Evolutionary conservation across 257 asterid species (phyloP), one percentile per base, ranked within the genome.

Genomic region (Jacaranda mimosifolia): DNA sequence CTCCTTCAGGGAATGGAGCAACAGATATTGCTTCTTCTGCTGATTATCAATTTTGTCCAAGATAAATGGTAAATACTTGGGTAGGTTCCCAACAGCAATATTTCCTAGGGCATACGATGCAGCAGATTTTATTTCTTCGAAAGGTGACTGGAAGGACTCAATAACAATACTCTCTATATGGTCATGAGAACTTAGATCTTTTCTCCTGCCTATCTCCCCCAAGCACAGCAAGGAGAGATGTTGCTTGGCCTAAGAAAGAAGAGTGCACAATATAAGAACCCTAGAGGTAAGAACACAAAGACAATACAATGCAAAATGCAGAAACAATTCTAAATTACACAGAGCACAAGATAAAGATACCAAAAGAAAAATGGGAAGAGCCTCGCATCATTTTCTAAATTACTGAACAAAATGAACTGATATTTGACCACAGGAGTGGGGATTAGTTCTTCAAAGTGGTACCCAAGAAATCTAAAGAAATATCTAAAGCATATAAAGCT

Each of bases 41-140:
- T 96, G 98, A 84, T 96, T 96, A 85, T 93, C 99, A 82, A 93
- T 96, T 80, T 93, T 92, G 88, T 93, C 96, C 86, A 96, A 84
- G 81, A 93, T 94, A 83, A 96, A 96, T 12, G 98, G 98, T 78
- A 96, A 83, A 83, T 96, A 96, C 78, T 93, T 96, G 3, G 93
- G 91, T 56, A 96, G 89, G 89, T 93, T 96, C 45, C 99, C 98
- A 49, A 93, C 99, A 63, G 98, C 99, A 86, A 96, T 93, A 83
- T 96, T 96, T 75, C 99, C 98, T 46, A 96, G 93, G 73, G 98
- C 99, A 89, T 96, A 96, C 76, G 99, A 96, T 48, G 99, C 99
- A 77, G 99, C 97, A 71, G 99, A 96, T 79, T 96, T 96, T 74
- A 96, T 96, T 89, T 96, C 99, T 89, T 96, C 99, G 60, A 93